Evolutionary conservation across 2,329 filamentous ascomycete genomes (phyloP).

Genomic region (Ophiosphaerella herpotricha): DNA sequence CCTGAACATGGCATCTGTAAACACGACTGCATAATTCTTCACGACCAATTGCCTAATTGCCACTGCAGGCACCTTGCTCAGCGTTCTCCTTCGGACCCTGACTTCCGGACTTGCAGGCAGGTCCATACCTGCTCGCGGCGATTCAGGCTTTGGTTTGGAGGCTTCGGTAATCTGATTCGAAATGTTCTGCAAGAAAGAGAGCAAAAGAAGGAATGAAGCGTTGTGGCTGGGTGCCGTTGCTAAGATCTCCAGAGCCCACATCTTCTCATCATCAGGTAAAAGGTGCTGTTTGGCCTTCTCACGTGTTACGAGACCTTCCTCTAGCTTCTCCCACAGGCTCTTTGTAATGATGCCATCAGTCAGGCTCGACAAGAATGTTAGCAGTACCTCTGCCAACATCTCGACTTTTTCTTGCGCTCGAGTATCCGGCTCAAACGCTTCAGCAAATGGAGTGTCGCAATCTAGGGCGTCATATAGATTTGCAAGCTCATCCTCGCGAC

Average conservation of each 20-base stretch:
- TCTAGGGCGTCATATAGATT: conserved; percentile 71
- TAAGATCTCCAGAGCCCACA: conserved; percentile 73
- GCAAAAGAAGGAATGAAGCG: conserved; percentile 87
- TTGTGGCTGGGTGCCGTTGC: conserved; percentile 73
- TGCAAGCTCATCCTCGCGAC: conserved; percentile 50
- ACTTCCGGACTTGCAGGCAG: conserved; percentile 40
- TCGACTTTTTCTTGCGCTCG: conserved; percentile 73
- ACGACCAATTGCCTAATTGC: conserved; percentile 65
- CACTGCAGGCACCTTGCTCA: conserved; percentile 54
- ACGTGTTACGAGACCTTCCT: conserved; percentile 27
- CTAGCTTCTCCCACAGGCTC: conserved; percentile 63
- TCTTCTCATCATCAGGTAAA: conserved; percentile 60
- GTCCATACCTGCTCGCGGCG: conserved; percentile 32
- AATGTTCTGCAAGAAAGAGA: conserved; percentile 71
- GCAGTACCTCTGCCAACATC: conserved; percentile 69
- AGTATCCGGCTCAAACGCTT: conserved; percentile 63
- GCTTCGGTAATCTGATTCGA: conserved; percentile 56
- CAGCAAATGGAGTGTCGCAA: conserved; percentile 64
- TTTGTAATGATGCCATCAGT: conserved; percentile 78
- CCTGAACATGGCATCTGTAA: conserved; percentile 67
- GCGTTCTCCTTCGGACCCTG: conserved; percentile 42
- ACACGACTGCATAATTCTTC: conserved; percentile 66
- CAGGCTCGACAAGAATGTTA: conserved; percentile 75
- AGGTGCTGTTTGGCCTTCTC: conserved; percentile 52
- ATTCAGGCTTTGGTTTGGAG: conserved; percentile 24